Conservation (phyloP, 176 grass and related monocot genomes). For the Avena sativa region DNA sequence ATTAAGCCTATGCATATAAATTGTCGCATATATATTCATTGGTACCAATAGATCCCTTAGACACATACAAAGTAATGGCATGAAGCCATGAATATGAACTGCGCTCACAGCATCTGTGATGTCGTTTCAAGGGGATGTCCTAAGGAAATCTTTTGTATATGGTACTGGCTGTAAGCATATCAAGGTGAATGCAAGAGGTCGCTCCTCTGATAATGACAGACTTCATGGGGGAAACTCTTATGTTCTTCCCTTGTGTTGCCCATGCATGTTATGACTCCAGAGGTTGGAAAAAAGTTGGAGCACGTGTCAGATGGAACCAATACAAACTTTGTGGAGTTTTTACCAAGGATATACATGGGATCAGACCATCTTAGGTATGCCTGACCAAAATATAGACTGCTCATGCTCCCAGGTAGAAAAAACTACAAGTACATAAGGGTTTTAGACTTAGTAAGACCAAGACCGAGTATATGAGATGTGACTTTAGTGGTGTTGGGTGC, state of each 20-base stretch:
- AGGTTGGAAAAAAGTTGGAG: not conserved
- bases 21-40: not conserved
- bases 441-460: too few relatives aligned
- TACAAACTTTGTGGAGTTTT: not conserved
- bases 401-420: not conserved
- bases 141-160: not conserved
- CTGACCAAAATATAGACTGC: not conserved
- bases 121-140: not conserved
- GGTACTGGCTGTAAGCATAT: not conserved
- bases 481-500: too few relatives aligned
- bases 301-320: not conserved
- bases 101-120: not conserved
- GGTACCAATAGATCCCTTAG: conserved; percentile 12
- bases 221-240: not conserved
- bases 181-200: not conserved
- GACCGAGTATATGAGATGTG: too few relatives aligned
- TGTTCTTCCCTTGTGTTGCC: not conserved
- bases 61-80: not conserved
- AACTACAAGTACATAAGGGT: not conserved
- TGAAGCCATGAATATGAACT: conserved; percentile 5
- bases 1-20: conserved; percentile 12
- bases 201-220: not conserved
- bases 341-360: not conserved
- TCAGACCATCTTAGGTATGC: not conserved
- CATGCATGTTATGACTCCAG: not conserved